Percentiles rank a stretch among this genome's conserved stretches.
phyloP scores from a whole-genome alignment of 768 basidiomycete genomes.

The Hericium coralloides region DNA sequence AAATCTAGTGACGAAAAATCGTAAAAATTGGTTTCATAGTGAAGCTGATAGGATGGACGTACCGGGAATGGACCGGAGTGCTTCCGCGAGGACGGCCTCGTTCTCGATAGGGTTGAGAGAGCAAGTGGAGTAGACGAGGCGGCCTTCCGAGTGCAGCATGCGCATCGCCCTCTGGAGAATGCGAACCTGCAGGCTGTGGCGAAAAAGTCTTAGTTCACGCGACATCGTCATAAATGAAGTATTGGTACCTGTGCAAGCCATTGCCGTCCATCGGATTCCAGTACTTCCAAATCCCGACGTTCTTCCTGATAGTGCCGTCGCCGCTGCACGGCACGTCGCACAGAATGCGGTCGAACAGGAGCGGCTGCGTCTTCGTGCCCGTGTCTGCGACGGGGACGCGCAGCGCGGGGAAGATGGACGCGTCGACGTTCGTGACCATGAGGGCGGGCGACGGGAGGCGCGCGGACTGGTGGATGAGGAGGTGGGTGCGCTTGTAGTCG shows the following conservation, averaged over 20 bases:
- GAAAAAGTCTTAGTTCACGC: background rate
- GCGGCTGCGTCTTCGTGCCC: constrained; percentile 25
- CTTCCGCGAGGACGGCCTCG: constrained; percentile 89
- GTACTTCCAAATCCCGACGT: constrained; percentile 86
- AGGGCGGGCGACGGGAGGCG: constrained; percentile 86
- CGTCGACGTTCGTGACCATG: constrained; percentile 95
- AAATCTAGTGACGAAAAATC: constrained; percentile 39
- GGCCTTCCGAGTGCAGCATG: constrained; percentile 76
- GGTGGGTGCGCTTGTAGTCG: constrained; percentile 88
- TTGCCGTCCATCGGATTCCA: constrained; percentile 90
- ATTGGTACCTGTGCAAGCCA: constrained; percentile 72
- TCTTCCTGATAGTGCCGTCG: constrained; percentile 94
- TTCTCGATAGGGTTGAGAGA: constrained; percentile 97
- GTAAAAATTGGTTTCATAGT: background rate
- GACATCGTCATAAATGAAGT: background rate
- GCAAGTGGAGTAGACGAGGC: constrained; percentile 96
- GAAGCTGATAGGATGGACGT: constrained; percentile 8
- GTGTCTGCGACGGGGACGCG: constrained; percentile 33
- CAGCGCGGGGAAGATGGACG: constrained; percentile 73
- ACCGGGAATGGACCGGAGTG: constrained; percentile 67
- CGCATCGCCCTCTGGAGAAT: constrained; percentile 92
- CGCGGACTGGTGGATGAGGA: constrained; percentile 96
- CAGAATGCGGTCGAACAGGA: constrained; percentile 88
- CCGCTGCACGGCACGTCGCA: constrained; percentile 98
- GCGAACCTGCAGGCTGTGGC: constrained; percentile 75